phyloP scores from a whole-genome alignment of 345 rosid species.

The Durio zibethinus region DNA sequence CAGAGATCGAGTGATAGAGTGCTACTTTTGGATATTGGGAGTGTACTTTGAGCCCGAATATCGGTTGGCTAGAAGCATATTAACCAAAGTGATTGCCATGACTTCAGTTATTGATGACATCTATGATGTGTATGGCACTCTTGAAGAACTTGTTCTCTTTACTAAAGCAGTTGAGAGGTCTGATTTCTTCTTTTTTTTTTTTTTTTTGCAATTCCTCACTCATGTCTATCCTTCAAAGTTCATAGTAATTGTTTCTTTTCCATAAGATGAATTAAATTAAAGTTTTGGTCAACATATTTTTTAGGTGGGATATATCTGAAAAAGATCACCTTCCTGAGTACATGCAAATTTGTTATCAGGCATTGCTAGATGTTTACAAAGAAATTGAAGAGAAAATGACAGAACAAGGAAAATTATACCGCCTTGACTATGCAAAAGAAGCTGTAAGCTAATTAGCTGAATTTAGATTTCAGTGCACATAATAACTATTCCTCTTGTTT shows the following conservation, averaged over 20 bases:
- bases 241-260: neutral
- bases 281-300: neutral
- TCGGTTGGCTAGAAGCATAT: neutral
- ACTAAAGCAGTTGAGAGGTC: slow-evolving; percentile 26
- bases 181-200: neutral
- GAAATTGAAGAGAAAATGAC: slow-evolving; percentile 24
- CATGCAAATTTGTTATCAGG: slow-evolving; percentile 29
- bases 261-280: neutral
- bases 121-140: slow-evolving; percentile 28
- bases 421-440: slow-evolving; percentile 25
- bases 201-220: neutral
- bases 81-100: slow-evolving; percentile 23
- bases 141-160: slow-evolving; percentile 28
- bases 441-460: slow-evolving; percentile 15
- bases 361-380: slow-evolving; percentile 24
- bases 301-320: slow-evolving; percentile 23
- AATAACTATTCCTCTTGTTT: neutral
- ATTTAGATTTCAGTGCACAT: neutral
- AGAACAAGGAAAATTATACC: slow-evolving; percentile 15
- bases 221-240: neutral
- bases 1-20: neutral
- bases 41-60: slow-evolving; percentile 5
- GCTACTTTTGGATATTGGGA: neutral
- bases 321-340: slow-evolving; percentile 19
- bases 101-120: slow-evolving; percentile 16